Percentiles rank a stretch among this genome's conserved stretches.
These are phyloP conservation scores for Neurospora africana DNA, from an alignment of 495 filamentous ascomycete species.

Conservation along the genomic window DNA sequence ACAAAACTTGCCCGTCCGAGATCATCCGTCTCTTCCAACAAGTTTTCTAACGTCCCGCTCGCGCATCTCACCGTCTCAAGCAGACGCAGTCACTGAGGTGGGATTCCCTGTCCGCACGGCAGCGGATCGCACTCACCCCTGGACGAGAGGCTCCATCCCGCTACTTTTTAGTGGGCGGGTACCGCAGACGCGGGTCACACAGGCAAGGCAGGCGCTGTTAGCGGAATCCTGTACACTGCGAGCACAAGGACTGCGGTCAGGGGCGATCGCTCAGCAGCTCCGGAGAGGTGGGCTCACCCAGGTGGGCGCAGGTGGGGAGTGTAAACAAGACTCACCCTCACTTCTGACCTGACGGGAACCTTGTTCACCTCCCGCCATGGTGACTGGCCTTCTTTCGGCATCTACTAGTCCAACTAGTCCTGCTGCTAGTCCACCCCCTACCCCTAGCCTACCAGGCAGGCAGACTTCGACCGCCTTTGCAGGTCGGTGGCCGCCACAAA, in stretches of 20 bases:
- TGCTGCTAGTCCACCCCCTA: neutral
- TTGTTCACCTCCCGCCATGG: neutral
- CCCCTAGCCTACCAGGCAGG: neutral
- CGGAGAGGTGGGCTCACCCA: neutral
- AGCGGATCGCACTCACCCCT: neutral
- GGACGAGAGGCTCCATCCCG: neutral
- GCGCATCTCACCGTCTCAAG: neutral
- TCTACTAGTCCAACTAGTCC: neutral
- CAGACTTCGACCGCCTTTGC: neutral
- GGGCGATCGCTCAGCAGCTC: neutral
- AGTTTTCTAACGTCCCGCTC: neutral
- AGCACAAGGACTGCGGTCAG: neutral
- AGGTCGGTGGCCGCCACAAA: constrained; percentile 5
- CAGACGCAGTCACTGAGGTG: neutral
- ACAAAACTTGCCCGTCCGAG: neutral
- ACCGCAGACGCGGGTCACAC: neutral
- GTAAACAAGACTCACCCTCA: neutral
- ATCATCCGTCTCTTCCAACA: neutral
- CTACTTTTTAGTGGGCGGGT: neutral
- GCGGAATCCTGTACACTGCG: neutral
- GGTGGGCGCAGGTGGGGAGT: neutral
- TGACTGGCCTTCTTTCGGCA: neutral
- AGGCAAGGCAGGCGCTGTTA: neutral
- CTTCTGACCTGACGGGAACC: neutral
- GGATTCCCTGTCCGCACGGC: neutral